Base-by-base conservation (phyloP, 2,329 filamentous ascomycete species). In the Hirsutella thompsonii region DNA sequence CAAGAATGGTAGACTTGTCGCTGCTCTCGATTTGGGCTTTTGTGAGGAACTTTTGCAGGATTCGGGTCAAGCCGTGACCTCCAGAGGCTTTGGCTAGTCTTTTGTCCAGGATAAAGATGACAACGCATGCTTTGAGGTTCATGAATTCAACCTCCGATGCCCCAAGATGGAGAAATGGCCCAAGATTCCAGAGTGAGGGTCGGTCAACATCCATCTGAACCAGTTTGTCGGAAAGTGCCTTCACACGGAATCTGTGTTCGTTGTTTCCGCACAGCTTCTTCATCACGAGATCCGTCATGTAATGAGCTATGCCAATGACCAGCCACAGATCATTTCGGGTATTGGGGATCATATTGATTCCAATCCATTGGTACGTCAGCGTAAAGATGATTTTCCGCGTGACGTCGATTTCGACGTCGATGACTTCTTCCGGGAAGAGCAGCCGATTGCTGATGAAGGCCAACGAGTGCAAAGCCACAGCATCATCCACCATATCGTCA, bases 271-370 rank as follows among this genome's bases (percentile, higher is more conserved):
- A 93, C 3, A 98, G 70, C 49, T 79, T 81, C 57, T 81, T 86
- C 74, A 96, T 85, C 60, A 94, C 95, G 4, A 87, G 73, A 51
- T 95, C 90, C 1, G 90, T 88, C 74, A 98, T 94, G 66, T 87
- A 98, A 67, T 90, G 89, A 1, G 90, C 84, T 37, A 93, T 82
- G 13, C 90, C 93, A 41, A 92, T 74, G 11, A 90, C 81, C 18
- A 93, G 79, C 92, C 92, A 98, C 41, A 80, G 77, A 58, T 98
- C 92, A 39, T 73, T 72, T 16, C 80, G 76, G 33, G 82, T 79
- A 54, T 88, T 85, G 0, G 92, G 82, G 37, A 94, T 81, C 49
- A 98, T 84, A 55, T 89, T 89, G 47, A 98, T 82, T 14, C 92
- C 92, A 48, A 92, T 85, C 83, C 90, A 98, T 58, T 98, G 92